Conservation (phyloP, 2,329 filamentous ascomycete species). For the Sarocladium brachiariae region DNA sequence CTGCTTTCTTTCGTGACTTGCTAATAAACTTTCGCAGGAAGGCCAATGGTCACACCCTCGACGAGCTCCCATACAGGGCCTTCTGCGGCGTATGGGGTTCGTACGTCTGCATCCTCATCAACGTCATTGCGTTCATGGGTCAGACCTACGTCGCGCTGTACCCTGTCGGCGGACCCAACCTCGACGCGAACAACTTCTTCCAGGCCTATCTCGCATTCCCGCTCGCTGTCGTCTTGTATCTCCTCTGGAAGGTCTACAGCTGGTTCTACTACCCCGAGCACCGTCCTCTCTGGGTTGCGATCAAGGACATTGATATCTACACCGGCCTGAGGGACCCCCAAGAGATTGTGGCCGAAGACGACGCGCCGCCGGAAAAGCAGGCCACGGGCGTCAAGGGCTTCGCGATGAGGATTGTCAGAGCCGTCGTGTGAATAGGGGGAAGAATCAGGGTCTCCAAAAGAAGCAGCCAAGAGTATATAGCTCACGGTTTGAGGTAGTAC, state of each 20-base stretch:
- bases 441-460: no score
- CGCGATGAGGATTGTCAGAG: neutral
- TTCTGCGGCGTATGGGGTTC: slow-evolving; percentile 56
- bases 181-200: slow-evolving; percentile 39
- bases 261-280: neutral
- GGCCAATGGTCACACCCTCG: slow-evolving; percentile 50
- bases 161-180: neutral
- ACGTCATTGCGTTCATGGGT: slow-evolving; percentile 47
- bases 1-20: neutral
- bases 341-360: neutral
- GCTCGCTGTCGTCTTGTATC: slow-evolving; percentile 51
- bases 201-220: slow-evolving; percentile 47
- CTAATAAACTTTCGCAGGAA: slow-evolving; percentile 5
- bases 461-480: no score
- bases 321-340: neutral
- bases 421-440: neutral
- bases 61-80: slow-evolving; percentile 61
- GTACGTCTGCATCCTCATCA: slow-evolving; percentile 53
- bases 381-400: neutral
- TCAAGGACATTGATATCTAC: neutral
- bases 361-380: neutral
- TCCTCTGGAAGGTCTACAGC: slow-evolving; percentile 14
- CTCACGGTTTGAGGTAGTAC: no score
- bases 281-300: neutral
- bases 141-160: slow-evolving; percentile 35